Percentiles rank a stretch among this genome's conserved stretches.
Conservation (phyloP, 331 rosid genomes). For the Malus hybrid region DNA sequence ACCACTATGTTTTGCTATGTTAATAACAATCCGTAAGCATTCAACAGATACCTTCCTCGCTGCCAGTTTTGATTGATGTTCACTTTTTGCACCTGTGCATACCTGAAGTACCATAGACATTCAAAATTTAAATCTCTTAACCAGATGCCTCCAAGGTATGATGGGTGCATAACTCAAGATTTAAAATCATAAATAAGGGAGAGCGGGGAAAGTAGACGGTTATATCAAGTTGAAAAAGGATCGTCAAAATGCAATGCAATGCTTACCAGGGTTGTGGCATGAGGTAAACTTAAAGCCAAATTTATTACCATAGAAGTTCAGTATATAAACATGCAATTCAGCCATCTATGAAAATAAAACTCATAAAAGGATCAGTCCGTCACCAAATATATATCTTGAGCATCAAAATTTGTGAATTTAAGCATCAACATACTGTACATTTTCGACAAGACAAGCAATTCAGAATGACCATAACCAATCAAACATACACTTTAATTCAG, state of each 20-base stretch:
- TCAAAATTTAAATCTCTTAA: background rate
- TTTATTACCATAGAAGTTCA: background rate
- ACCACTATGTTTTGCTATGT: background rate
- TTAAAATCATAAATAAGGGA: background rate
- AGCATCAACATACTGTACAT: background rate
- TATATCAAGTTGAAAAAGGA: background rate
- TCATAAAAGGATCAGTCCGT: background rate
- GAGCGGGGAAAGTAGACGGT: background rate
- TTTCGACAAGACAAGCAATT: background rate
- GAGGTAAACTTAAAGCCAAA: background rate
- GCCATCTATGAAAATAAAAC: too few relatives aligned
- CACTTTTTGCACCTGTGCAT: slow-evolving; percentile 97
- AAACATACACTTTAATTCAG: background rate
- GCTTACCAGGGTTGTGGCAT: background rate
- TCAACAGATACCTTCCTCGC: slow-evolving; percentile 70
- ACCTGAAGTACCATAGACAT: slow-evolving; percentile 38
- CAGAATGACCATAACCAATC: background rate
- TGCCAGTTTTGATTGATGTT: slow-evolving; percentile 62
- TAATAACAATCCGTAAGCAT: background rate
- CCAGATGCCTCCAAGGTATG: background rate
- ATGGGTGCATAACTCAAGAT: background rate
- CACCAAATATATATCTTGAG: background rate
- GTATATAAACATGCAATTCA: background rate
- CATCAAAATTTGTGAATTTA: background rate
- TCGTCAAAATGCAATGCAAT: background rate